Percentiles rank a stretch among this genome's conserved stretches.
Evolutionary conservation across 805 yeast genomes (phyloP).

Genomic region (Lachancea dasiensis): DNA sequence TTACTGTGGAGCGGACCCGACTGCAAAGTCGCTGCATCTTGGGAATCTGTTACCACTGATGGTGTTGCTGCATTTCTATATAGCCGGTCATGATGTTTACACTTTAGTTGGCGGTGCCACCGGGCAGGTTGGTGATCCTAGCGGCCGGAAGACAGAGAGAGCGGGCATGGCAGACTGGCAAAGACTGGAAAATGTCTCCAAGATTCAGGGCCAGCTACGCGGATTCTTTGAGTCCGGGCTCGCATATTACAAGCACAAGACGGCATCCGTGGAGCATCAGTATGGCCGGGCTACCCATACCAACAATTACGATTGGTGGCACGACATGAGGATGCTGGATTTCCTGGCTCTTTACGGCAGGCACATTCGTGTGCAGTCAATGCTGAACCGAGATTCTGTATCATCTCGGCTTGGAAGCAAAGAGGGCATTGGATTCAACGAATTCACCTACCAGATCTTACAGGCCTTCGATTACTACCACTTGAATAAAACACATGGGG

Average conservation of each 20-base stretch:
- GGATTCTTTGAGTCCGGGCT: slow-evolving; percentile 57
- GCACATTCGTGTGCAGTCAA: slow-evolving; percentile 72
- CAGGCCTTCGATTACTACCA: slow-evolving; percentile 95
- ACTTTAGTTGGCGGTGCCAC: slow-evolving; percentile 94
- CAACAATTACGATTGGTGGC: slow-evolving; percentile 87
- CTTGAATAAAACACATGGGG: slow-evolving; percentile 51
- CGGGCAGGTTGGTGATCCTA: slow-evolving; percentile 94
- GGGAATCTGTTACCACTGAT: slow-evolving; percentile 88
- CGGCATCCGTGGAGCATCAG: slow-evolving; percentile 24
- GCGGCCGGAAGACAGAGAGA: slow-evolving; percentile 81
- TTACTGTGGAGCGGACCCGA: slow-evolving; percentile 96
- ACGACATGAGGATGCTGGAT: slow-evolving; percentile 62
- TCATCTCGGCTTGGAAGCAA: slow-evolving; percentile 63
- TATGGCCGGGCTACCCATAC: slow-evolving; percentile 40
- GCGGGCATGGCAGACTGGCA: slow-evolving; percentile 45
- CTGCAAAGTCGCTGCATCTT: slow-evolving; percentile 81
- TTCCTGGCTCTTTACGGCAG: slow-evolving; percentile 74
- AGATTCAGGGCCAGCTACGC: slow-evolving; percentile 57
- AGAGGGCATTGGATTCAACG: slow-evolving; percentile 85
- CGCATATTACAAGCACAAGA: slow-evolving; percentile 46
- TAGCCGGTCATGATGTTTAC: slow-evolving; percentile 79
- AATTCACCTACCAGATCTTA: slow-evolving; percentile 84
- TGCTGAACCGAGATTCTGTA: slow-evolving; percentile 86
- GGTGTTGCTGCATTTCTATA: slow-evolving; percentile 73
- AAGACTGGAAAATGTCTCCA: slow-evolving; percentile 49